Evolutionary conservation across 345 rosid genomes (phyloP), one percentile per base, ranked within the genome.

Genomic region (Gossypioides kirkii): DNA sequence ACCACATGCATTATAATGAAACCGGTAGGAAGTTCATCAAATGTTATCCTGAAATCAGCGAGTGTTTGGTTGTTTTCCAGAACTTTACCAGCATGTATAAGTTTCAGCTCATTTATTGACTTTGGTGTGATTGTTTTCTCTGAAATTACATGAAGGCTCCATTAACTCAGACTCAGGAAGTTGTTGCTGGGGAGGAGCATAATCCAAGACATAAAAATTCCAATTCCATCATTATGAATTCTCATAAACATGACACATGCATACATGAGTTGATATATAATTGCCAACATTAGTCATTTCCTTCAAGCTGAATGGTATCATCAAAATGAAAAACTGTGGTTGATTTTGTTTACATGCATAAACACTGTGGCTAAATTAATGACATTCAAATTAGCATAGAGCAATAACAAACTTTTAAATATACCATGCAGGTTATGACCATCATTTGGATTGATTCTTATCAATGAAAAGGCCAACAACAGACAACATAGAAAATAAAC

Each of bases 31-130:
- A 80, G 71, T 72, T 80, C 77, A 9, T 78, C 77, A 61, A 70
- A 62, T 10, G 75, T 73, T 73, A 78, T 52, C 73, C 68, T 80
- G 72, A 79, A 78, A 73, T 83, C 84, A 23, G 82, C 81, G 32
- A 80, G 81, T 2, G 83, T 77, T 75, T 70, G 73, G 74, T 67
- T 63, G 73, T 80, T 83, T 80, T 83, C 83, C 74, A 83, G 72
- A 65, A 83, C 47, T 76, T 75, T 80, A 53, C 86, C 83, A 61
- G 81, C 86, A 54, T 83, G 79, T 77, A 80, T 83, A 25, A 80
- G 78, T 73, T 83, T 83, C 76, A 83, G 38, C 63, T 83, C 81
- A 71, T 75, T 80, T 59, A 73, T 54, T n/a, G 81, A 80, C 71
- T 80, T 83, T 73, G 83, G 81, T 16, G 36, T 12, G 17, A 75